Evolutionary conservation across 192 early-diverging fungal genomes (phyloP).

Genomic region (Coemansia sp.): DNA sequence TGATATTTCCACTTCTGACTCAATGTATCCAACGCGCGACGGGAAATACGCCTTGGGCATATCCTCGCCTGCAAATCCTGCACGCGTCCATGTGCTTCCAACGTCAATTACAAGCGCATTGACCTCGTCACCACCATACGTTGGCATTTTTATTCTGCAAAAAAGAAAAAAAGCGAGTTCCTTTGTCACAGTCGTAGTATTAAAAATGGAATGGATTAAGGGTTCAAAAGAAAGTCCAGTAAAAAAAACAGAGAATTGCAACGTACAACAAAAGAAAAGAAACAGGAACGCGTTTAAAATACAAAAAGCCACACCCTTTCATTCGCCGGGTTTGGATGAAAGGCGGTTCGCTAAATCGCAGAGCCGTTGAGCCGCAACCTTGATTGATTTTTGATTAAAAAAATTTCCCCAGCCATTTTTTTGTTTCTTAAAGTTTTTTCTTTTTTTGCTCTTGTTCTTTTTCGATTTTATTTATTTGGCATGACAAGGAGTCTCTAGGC

Average conservation of each 20-base stretch:
- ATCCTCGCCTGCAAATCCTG: conserved; percentile 98
- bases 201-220: no score
- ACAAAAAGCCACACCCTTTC: not conserved
- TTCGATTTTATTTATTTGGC: not conserved
- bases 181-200: no score
- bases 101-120: conserved; percentile 91
- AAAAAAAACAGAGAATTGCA: not conserved
- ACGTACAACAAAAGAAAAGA: not conserved
- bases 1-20: conserved; percentile 29
- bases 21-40: conserved; percentile 70
- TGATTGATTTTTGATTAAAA: no score
- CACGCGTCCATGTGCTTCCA: conserved; percentile 82
- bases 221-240: not conserved
- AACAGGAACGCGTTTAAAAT: not conserved
- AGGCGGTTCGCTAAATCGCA: not conserved
- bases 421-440: not conserved
- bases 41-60: conserved; percentile 86
- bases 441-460: not conserved
- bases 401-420: not conserved
- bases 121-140: conserved; percentile 81
- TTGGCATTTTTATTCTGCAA: conserved; percentile 35
- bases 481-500: no score
- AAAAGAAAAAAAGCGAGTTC: not conserved
- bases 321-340: no score
- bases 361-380: no score